phyloP scores from a whole-genome alignment of 495 filamentous ascomycete genomes.

The Hypoxylon lenormandii region DNA sequence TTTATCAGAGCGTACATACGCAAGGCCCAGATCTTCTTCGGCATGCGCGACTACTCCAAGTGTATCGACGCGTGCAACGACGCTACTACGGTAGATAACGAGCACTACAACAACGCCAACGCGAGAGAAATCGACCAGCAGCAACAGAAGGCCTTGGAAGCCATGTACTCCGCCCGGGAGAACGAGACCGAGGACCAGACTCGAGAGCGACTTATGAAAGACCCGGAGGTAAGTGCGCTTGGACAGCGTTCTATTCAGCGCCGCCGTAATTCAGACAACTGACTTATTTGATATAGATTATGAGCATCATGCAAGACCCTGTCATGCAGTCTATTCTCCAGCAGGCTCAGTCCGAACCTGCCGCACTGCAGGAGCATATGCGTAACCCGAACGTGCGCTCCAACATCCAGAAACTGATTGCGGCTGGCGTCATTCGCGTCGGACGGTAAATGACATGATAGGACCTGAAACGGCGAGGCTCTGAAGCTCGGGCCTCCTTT shows the following conservation, averaged over 20 bases:
- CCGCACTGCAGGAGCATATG: slow-evolving; percentile 95
- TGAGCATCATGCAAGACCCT: slow-evolving; percentile 90
- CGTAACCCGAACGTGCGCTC: slow-evolving; percentile 83
- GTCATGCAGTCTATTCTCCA: slow-evolving; percentile 98
- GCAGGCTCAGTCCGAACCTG: slow-evolving; percentile 92
- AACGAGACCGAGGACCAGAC: slow-evolving; percentile 98
- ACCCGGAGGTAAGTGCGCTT: slow-evolving; percentile 83
- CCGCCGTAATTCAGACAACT: slow-evolving; percentile 39
- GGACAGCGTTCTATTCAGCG: neutral
- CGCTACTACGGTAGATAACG: slow-evolving; percentile 78
- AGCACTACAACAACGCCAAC: slow-evolving; percentile 74
- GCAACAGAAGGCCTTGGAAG: slow-evolving; percentile 90
- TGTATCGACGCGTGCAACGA: slow-evolving; percentile 89
- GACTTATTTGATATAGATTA: slow-evolving; percentile 69
- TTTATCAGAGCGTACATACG: slow-evolving; percentile 96
- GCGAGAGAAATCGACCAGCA: slow-evolving; percentile 90
- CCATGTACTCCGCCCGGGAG: slow-evolving; percentile 87
- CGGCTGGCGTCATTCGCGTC: slow-evolving; percentile 89
- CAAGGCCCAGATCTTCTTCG: slow-evolving; percentile 91
- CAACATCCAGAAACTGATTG: slow-evolving; percentile 92
- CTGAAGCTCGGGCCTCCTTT: neutral
- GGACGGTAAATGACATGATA: slow-evolving; percentile 62
- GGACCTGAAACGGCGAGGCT: neutral
- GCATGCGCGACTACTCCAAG: slow-evolving; percentile 97
- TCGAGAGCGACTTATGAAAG: slow-evolving; percentile 86